A percentile compares a stretch with the other conserved stretches of the same genome.
phyloP scores from a whole-genome alignment of 2,329 filamentous ascomycete species.

The Nannizziopsis arthrosporioides region DNA sequence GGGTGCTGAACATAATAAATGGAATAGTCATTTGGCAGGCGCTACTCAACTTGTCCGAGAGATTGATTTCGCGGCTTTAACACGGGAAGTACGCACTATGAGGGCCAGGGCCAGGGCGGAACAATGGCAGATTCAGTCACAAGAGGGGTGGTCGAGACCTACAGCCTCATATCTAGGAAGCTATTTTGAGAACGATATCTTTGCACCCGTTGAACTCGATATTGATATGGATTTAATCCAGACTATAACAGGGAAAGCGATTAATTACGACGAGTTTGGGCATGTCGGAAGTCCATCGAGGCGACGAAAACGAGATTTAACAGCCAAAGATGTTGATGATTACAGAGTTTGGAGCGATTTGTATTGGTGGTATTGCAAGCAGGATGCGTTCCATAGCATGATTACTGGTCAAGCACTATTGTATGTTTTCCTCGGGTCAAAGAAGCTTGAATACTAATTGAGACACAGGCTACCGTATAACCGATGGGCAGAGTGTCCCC shows the following conservation, averaged over 20 bases:
- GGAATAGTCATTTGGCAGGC: conserved; percentile 84
- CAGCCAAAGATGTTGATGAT: conserved; percentile 55
- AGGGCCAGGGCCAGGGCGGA: conserved; percentile 40
- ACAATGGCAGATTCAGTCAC: conserved; percentile 21
- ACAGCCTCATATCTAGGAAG: conserved; percentile 24
- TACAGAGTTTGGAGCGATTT: conserved; percentile 76
- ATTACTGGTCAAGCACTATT: conserved; percentile 74
- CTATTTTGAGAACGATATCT: conserved; percentile 32
- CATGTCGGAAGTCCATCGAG: conserved; percentile 27
- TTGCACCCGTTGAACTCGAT: conserved; percentile 35
- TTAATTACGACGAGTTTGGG: conserved; percentile 49
- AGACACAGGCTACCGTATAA: conserved; percentile 59
- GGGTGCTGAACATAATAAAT: conserved; percentile 87
- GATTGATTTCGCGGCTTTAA: conserved; percentile 64
- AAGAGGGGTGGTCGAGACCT: conserved; percentile 16
- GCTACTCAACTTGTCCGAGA: conserved; percentile 72
- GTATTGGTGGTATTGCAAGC: conserved; percentile 93
- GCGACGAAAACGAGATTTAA: conserved; percentile 26
- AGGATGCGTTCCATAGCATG: conserved; percentile 84
- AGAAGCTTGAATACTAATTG: neutral
- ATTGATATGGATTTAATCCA: conserved; percentile 49
- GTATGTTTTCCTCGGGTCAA: conserved; percentile 46
- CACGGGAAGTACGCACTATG: conserved; percentile 55
- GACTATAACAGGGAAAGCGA: conserved; percentile 44
- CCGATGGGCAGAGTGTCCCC: conserved; percentile 76